Evolutionary conservation across 1,284 basidiomycete genomes (phyloP).

Genomic region (Pyrrhoderma lamaoense): DNA sequence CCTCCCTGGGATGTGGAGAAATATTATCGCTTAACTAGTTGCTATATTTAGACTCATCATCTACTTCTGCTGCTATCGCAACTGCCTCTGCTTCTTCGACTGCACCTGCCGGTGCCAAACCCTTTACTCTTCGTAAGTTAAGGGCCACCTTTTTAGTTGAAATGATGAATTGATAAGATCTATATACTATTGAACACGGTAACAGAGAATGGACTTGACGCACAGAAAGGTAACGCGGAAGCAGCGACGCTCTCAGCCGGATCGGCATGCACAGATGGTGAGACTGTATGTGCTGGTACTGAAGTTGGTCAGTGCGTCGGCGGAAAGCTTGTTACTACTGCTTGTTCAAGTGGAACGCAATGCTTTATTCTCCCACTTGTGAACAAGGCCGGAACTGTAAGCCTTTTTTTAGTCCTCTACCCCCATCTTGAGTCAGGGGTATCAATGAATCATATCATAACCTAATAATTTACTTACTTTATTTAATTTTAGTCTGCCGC

Average conservation of each 20-base stretch:
- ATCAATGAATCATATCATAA: too few species aligned
- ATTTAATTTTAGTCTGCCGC: conserved; percentile 32
- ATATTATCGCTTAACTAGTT: too few species aligned
- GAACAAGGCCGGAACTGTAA: conserved; percentile 42
- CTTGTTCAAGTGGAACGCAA: conserved; percentile 33
- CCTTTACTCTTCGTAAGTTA: conserved; percentile 18
- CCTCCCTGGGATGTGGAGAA: too few species aligned
- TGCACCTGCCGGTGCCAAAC: conserved; percentile 13
- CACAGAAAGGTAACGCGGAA: conserved; percentile 44
- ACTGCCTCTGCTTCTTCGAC: conserved; percentile 21
- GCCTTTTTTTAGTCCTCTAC: background rate
- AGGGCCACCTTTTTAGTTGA: background rate
- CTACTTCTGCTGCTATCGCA: conserved; percentile 33
- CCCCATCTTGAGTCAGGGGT: too few species aligned
- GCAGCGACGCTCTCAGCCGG: conserved; percentile 36
- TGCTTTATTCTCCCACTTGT: conserved; percentile 56
- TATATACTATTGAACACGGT: conserved; percentile 25
- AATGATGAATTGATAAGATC: background rate
- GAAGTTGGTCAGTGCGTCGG: conserved; percentile 38
- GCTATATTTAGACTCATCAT: too few species aligned
- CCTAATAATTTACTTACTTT: background rate
- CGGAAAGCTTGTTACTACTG: conserved; percentile 35
- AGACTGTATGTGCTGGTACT: conserved; percentile 30
- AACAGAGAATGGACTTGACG: conserved; percentile 40
- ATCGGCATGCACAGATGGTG: conserved; percentile 40